Conservation (phyloP, 2,329 filamentous ascomycete genomes). For the Botrytis medusae region DNA sequence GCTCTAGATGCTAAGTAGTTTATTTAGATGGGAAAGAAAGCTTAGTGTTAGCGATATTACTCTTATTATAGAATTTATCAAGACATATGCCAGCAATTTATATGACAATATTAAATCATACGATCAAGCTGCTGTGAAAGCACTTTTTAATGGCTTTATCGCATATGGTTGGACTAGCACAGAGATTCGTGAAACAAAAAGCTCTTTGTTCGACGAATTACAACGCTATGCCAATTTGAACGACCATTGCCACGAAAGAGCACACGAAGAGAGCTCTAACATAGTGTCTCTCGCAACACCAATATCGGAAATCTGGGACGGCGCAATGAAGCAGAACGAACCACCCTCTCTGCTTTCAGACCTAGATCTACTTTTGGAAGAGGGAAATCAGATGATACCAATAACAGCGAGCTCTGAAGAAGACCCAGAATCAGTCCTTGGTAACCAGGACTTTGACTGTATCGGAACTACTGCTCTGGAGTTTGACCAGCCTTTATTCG, state of each 20-base stretch:
- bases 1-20: background rate
- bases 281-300: background rate
- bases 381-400: background rate
- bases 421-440: background rate
- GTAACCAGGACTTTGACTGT: background rate
- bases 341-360: background rate
- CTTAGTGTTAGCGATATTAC: background rate
- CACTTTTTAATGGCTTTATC: background rate
- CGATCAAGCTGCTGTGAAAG: background rate
- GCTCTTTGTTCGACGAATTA: background rate
- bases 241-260: background rate
- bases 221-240: background rate
- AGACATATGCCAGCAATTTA: background rate
- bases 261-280: background rate
- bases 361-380: background rate
- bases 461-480: background rate
- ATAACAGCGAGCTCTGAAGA: background rate
- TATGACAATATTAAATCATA: background rate
- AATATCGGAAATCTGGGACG: background rate
- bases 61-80: background rate
- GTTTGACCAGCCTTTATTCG: background rate
- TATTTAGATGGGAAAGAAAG: background rate
- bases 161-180: background rate
- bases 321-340: background rate
- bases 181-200: background rate